A percentile compares a stretch with the other conserved stretches of the same genome.
phyloP scores from a whole-genome alignment of 805 yeast genomes.

The Candida takata region DNA sequence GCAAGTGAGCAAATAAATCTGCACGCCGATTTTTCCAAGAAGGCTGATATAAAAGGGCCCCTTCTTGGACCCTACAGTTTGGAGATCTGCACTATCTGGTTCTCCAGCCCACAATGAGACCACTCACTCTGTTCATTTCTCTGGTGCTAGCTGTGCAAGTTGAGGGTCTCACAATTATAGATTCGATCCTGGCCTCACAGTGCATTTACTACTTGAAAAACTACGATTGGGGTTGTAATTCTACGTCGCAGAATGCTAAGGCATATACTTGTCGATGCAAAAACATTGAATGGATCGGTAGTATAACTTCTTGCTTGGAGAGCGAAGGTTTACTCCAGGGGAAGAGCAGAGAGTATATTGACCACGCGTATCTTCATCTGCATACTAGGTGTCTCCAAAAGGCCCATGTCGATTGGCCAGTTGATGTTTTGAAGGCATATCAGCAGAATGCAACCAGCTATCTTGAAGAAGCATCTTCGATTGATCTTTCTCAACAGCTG shows the following conservation, averaged over 20 bases:
- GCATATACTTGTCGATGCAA: constrained; percentile 35
- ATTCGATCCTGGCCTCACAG: constrained; percentile 33
- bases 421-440: constrained; percentile 27
- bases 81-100: no score
- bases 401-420: constrained; percentile 28
- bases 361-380: constrained; percentile 36
- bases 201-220: constrained; percentile 33
- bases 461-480: constrained; percentile 24
- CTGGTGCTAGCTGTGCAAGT: constrained; percentile 2
- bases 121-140: not conserved
- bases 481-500: constrained; percentile 21
- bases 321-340: constrained; percentile 23
- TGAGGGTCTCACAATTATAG: constrained; percentile 22
- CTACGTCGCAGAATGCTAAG: constrained; percentile 27
- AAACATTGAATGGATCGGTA: constrained; percentile 37
- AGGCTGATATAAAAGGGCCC: no score
- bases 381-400: constrained; percentile 29
- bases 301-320: constrained; percentile 36
- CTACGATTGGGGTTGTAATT: constrained; percentile 38
- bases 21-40: no score
- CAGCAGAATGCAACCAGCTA: constrained; percentile 30
- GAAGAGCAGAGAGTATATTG: constrained; percentile 18
- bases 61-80: no score
- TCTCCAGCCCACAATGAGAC: not conserved
- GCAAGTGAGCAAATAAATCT: constrained; percentile 15